Base-by-base conservation (phyloP, 1,139 yeast species). In the Taphrina wiesneri region DNA sequence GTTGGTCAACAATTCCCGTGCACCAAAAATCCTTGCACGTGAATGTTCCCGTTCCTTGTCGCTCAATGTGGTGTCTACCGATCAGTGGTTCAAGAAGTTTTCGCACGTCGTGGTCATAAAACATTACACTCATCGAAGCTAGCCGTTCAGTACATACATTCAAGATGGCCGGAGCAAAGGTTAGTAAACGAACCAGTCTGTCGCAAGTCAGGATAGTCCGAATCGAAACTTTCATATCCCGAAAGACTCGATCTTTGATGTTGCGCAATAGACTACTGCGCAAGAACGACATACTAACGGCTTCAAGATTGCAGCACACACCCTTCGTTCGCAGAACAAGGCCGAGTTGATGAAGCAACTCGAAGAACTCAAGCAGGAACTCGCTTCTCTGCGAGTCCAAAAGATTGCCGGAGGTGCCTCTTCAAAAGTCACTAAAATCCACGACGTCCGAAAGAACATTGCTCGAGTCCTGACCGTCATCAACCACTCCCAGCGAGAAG, bases 381-480 rank as follows among this genome's bases (percentile, higher is more conserved):
- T 93, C 80, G 93, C 97, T 78, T 84, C 86, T 81, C 88, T 93
- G 82, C 92, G 91, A 84, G 97, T 91, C 79, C 97, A 93, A 85
- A 90, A 92, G 82, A 84, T 89, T 81, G 86, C 90, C 80, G 88
- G 74, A 67, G 73, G 75, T 83, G 81, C 96, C 90, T 81, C 88
- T 90, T 78, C 87, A 87, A 73, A 73, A 72, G 70, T 76, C 67
- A 95, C 96, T 87, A 89, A 89, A 85, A 91, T 93, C 83, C 74
- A 76, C 72, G 65, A 52, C 39, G 97, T 92, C 79, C 90, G 98
- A 87, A 93, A 92, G 86, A 87, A 90, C 85, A 93, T 93, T 81
- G 99, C 99, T 78, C 91, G 95, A 82, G 96, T 92, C 77, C 88
- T 93, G 82, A 95, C 99, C 75, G 84, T 92, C 82, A 90, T 93